These are phyloP conservation scores for Lichina pygmaea DNA, from an alignment of 495 filamentous ascomycete genomes.

Conservation along the genomic window DNA sequence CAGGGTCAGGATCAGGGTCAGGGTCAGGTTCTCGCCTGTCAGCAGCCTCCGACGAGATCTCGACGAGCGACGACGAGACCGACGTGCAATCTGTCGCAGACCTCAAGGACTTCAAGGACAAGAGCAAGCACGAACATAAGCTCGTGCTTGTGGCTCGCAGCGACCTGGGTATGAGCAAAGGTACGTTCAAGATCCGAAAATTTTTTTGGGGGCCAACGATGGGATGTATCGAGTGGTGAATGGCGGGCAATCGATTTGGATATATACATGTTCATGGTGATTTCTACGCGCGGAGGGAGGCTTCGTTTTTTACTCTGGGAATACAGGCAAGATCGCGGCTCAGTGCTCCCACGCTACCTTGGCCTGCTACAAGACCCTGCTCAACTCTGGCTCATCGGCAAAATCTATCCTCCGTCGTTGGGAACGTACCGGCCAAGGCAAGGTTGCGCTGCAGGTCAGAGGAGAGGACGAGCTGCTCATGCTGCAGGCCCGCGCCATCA, in stretches of 20 bases:
- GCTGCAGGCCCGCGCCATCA: conserved; percentile 53
- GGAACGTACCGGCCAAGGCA: conserved; percentile 67
- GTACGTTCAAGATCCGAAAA: conserved; percentile 17
- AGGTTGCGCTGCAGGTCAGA: conserved; percentile 72
- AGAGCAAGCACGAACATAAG: conserved; percentile 58
- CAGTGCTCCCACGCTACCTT: conserved; percentile 91
- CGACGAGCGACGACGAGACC: conserved; percentile 8
- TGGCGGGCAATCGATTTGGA: neutral
- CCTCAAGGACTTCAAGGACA: conserved; percentile 9
- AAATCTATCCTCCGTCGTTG: conserved; percentile 46
- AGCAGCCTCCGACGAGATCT: conserved; percentile 4
- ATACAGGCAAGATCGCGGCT: conserved; percentile 79
- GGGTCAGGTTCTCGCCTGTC: neutral
- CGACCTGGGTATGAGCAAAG: conserved; percentile 90
- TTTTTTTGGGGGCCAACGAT: too few species aligned
- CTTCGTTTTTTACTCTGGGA: neutral
- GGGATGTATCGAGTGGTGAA: too few species aligned
- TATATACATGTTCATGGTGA: neutral
- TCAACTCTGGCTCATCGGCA: conserved; percentile 16
- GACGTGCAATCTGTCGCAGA: conserved; percentile 8
- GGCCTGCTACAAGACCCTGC: conserved; percentile 75
- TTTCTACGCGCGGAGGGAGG: neutral
- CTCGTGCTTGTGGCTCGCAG: conserved; percentile 77
- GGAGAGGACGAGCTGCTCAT: conserved; percentile 54
- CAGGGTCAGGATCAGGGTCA: neutral